A percentile compares a stretch with the other conserved stretches of the same genome.
These are phyloP conservation scores for Exophiala sideris DNA, from an alignment of 2,329 filamentous ascomycete species.

Conservation along the genomic window DNA sequence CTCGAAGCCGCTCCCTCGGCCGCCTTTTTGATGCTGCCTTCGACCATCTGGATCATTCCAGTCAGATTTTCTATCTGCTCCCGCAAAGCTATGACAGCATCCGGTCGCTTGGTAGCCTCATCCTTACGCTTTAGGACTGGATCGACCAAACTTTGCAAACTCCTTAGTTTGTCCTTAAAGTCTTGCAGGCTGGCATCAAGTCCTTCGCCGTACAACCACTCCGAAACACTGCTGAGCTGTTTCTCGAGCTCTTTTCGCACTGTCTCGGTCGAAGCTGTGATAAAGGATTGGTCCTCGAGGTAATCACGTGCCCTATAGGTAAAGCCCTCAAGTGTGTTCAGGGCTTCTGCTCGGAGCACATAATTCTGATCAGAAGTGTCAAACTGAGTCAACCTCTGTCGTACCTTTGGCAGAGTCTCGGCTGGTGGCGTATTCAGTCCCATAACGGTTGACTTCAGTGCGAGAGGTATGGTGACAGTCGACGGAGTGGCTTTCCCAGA, in stretches of 20 bases:
- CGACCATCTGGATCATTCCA: slow-evolving; percentile 67
- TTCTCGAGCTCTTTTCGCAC: slow-evolving; percentile 66
- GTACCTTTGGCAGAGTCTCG: slow-evolving; percentile 49
- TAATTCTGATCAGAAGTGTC: slow-evolving; percentile 79
- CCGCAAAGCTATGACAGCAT: slow-evolving; percentile 63
- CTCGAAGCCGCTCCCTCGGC: slow-evolving; percentile 57
- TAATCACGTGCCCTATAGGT: slow-evolving; percentile 87
- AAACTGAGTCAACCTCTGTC: slow-evolving; percentile 76
- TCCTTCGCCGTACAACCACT: slow-evolving; percentile 90
- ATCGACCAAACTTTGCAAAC: slow-evolving; percentile 70
- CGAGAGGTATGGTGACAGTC: slow-evolving; percentile 50
- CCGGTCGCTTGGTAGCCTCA: slow-evolving; percentile 69
- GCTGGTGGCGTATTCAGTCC: slow-evolving; percentile 37
- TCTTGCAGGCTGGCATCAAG: slow-evolving; percentile 70
- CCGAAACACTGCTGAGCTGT: slow-evolving; percentile 66
- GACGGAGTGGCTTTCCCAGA: slow-evolving; percentile 48
- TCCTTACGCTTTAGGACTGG: slow-evolving; percentile 73
- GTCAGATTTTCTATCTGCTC: slow-evolving; percentile 68
- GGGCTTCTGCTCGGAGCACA: slow-evolving; percentile 72
- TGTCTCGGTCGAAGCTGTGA: slow-evolving; percentile 64
- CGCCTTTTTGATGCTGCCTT: slow-evolving; percentile 69
- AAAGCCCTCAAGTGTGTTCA: slow-evolving; percentile 90
- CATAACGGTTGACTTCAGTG: slow-evolving; percentile 48
- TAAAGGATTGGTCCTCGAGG: slow-evolving; percentile 72
- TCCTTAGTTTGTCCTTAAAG: slow-evolving; percentile 72